Percentiles rank a stretch among this genome's conserved stretches.
Conservation (phyloP, 768 basidiomycete genomes). For the Mycena leptocephala region DNA sequence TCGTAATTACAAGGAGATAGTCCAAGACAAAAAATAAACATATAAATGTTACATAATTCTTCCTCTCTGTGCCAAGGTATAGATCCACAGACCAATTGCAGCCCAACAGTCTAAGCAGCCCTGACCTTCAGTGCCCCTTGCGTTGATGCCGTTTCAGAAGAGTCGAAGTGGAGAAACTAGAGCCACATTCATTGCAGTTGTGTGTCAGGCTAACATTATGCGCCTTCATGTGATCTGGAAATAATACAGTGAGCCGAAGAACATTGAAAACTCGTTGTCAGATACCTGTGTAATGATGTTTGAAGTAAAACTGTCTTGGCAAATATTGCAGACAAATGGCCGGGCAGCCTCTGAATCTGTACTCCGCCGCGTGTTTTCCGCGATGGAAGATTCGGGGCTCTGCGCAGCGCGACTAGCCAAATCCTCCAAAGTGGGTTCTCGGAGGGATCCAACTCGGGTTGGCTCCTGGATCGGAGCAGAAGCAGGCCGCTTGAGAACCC, state of each 20-base stretch:
- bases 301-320: background rate
- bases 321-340: background rate
- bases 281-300: background rate
- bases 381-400: background rate
- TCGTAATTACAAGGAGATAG: no score
- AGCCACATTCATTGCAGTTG: background rate
- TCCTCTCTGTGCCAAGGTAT: no score
- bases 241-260: background rate
- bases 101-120: no score
- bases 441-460: no score
- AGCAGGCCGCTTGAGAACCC: background rate
- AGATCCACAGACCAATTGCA: no score
- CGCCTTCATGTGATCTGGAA: background rate
- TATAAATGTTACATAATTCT: no score
- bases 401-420: background rate
- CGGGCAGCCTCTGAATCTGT: background rate
- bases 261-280: background rate
- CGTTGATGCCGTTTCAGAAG: background rate
- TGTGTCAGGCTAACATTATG: background rate
- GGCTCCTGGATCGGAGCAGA: no score
- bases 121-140: no score
- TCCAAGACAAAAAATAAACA: no score
- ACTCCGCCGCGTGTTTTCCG: background rate
- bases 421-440: no score
- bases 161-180: background rate